A percentile compares a stretch with the other conserved stretches of the same genome.
These are phyloP conservation scores for Hippophae rhamnoides DNA, from an alignment of 306 rosid genomes.

Conservation along the genomic window DNA sequence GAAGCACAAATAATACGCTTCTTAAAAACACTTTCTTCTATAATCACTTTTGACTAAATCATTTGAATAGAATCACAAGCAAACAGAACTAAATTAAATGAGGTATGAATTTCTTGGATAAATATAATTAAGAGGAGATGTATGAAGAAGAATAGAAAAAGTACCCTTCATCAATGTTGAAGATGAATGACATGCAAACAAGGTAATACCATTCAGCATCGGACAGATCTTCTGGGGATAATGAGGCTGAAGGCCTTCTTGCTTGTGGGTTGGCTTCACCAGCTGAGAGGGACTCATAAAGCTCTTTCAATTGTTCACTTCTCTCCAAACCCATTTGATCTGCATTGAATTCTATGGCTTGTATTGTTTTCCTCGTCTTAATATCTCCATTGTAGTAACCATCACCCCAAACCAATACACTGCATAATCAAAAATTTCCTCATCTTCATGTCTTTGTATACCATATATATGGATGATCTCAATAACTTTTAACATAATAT, in stretches of 20 bases:
- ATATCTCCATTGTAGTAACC: conserved; percentile 92
- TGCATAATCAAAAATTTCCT: conserved; percentile 12
- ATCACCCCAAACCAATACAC: conserved; percentile 72
- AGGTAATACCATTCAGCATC: conserved; percentile 90
- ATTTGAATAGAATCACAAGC: not conserved
- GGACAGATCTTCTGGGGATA: conserved; percentile 81
- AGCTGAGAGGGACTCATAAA: conserved; percentile 50
- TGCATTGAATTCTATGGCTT: conserved; percentile 50
- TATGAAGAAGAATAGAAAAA: conserved; percentile 4
- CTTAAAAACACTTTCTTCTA: too few species aligned
- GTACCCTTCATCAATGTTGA: conserved; percentile 81
- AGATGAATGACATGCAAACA: conserved; percentile 83
- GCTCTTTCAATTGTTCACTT: conserved; percentile 62
- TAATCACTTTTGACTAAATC: too few species aligned
- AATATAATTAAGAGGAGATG: not conserved
- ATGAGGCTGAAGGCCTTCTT: conserved; percentile 65
- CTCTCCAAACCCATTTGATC: conserved; percentile 66
- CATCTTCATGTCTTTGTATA: not conserved
- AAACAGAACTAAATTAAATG: not conserved
- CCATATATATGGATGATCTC: too few species aligned
- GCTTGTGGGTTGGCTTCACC: conserved; percentile 49
- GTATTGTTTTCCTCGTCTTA: conserved; percentile 76
- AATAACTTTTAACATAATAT: too few species aligned
- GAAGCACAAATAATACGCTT: too few species aligned
- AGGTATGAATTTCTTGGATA: not conserved